Conservation (phyloP, 1,284 basidiomycete species). For the Leccinum fallax region DNA sequence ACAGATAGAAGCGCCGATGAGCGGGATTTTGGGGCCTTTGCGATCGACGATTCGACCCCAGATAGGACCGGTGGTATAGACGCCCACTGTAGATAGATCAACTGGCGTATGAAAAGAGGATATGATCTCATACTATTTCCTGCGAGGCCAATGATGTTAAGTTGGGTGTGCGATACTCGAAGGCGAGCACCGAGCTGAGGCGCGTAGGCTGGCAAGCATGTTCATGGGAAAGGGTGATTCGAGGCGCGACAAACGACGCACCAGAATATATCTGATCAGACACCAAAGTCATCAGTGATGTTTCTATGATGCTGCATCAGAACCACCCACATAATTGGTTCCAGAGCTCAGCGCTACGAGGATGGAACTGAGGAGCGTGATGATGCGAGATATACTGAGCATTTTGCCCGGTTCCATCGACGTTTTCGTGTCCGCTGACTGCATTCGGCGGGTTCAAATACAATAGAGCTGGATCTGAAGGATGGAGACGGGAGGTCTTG, state of each 20-base stretch:
- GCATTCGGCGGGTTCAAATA: conserved; percentile 13
- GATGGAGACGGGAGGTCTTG: not conserved
- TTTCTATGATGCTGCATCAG: conserved; percentile 14
- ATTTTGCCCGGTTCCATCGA: conserved; percentile 6
- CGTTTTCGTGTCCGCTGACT: not conserved
- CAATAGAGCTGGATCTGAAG: not conserved
- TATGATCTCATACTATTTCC: conserved; percentile 53
- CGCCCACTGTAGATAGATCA: conserved; percentile 50
- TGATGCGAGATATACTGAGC: conserved; percentile 32
- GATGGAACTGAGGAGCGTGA: conserved; percentile 51
- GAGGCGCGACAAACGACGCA: conserved; percentile 11
- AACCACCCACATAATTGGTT: conserved; percentile 66
- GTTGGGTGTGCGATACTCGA: conserved; percentile 71
- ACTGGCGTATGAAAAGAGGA: conserved; percentile 3
- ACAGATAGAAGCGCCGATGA: conserved; percentile 50
- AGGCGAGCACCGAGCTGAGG: conserved; percentile 76
- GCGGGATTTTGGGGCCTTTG: conserved; percentile 58
- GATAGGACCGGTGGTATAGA: conserved; percentile 61
- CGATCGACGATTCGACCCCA: conserved; percentile 72
- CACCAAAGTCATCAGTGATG: conserved; percentile 3
- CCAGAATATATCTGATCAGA: conserved; percentile 35
- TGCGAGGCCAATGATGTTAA: conserved; percentile 73
- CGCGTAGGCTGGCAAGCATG: conserved; percentile 60
- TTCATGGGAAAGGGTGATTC: not conserved
- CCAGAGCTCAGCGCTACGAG: conserved; percentile 64